Percentiles rank a stretch among this genome's conserved stretches.
Conservation (phyloP, 2,329 filamentous ascomycete genomes). For the Neofusicoccum cordaticola region DNA sequence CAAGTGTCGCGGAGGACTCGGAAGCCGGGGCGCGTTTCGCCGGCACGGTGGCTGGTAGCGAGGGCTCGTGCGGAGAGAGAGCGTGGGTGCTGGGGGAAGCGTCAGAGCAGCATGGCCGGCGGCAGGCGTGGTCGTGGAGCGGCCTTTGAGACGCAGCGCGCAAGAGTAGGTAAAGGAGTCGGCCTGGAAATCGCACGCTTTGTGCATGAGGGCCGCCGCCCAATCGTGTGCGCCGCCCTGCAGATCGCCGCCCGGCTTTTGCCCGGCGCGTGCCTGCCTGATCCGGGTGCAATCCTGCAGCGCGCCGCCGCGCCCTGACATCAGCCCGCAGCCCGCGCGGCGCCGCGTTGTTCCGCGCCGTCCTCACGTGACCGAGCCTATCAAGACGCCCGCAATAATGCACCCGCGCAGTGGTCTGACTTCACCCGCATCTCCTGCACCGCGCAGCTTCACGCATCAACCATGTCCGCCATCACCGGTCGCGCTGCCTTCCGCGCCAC, state of each 20-base stretch:
- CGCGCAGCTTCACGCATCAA: slow-evolving; percentile 8
- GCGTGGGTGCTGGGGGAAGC: slow-evolving; percentile 3
- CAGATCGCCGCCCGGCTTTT: slow-evolving; percentile 9
- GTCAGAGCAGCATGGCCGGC: background rate
- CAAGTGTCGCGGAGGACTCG: slow-evolving; percentile 1
- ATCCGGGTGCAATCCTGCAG: background rate
- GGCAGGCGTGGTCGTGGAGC: background rate
- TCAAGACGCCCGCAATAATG: slow-evolving; percentile 7
- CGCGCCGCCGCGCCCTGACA: background rate
- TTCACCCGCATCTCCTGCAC: slow-evolving; percentile 19
- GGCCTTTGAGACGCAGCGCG: background rate
- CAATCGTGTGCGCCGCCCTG: slow-evolving; percentile 11
- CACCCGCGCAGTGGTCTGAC: slow-evolving; percentile 1
- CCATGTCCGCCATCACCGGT: slow-evolving; percentile 47
- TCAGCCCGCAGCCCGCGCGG: background rate
- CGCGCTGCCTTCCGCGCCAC: slow-evolving; percentile 47
- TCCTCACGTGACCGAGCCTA: background rate
- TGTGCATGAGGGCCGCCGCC: slow-evolving; percentile 4
- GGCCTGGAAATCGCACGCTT: background rate
- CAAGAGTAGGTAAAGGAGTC: background rate
- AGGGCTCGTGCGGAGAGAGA: slow-evolving; percentile 13
- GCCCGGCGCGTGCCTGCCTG: background rate
- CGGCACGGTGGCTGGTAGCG: background rate
- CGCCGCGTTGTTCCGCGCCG: background rate
- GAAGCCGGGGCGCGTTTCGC: background rate